phyloP scores from a whole-genome alignment of 306 rosid species.

The Cyamopsis tetragonoloba region DNA sequence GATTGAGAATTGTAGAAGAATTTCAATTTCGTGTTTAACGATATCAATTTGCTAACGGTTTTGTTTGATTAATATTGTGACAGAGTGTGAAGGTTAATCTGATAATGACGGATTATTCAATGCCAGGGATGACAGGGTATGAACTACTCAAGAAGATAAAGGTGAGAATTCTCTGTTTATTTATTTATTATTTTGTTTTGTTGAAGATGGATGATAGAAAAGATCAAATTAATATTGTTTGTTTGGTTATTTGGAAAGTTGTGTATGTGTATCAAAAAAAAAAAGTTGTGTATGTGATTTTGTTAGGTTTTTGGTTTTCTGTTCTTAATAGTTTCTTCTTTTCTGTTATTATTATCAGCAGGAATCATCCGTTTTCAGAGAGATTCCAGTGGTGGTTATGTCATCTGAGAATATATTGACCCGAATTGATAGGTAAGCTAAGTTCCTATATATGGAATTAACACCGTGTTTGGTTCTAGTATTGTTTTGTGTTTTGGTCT shows the following conservation, averaged over 20 bases:
- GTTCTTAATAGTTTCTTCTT: not conserved
- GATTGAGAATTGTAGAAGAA: not conserved
- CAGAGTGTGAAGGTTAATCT: constrained; percentile 86
- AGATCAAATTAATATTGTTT: not conserved
- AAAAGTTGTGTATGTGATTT: not conserved
- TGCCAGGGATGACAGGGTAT: constrained; percentile 98
- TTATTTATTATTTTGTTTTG: not conserved
- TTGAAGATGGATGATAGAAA: not conserved
- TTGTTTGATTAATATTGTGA: constrained; percentile 29
- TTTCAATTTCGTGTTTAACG: not conserved
- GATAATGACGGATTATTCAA: constrained; percentile 93
- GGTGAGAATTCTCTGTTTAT: constrained; percentile 36
- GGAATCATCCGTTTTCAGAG: constrained; percentile 83
- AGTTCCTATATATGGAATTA: constrained; percentile 13
- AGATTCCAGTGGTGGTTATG: constrained; percentile 94
- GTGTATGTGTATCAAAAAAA: too few relatives aligned
- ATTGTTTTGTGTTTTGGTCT: not conserved
- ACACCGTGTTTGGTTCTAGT: not conserved
- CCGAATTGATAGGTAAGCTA: constrained; percentile 84
- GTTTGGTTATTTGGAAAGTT: not conserved
- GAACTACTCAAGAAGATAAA: constrained; percentile 88
- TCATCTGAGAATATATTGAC: constrained; percentile 87
- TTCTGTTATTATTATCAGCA: constrained; percentile 41
- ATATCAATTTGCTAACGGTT: constrained; percentile 34
- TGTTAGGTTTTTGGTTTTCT: not conserved